Conservation (phyloP, 2,329 filamentous ascomycete genomes). For the Colletotrichum godetiae region DNA sequence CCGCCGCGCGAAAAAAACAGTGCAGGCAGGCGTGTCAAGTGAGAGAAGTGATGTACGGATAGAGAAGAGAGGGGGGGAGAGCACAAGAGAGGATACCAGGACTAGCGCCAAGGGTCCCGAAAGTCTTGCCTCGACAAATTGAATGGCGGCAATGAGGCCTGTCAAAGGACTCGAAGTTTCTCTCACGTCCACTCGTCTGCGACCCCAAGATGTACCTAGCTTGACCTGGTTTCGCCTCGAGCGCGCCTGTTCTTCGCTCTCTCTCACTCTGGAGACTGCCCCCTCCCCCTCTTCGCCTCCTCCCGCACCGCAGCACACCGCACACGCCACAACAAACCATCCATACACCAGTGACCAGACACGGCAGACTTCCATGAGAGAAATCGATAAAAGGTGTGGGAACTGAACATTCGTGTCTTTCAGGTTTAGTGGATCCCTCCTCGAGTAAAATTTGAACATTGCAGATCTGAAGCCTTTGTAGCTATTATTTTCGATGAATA, state of each 20-base stretch:
- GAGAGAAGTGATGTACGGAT: neutral
- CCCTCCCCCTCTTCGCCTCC: neutral
- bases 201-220: conserved; percentile 14
- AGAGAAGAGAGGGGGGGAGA: neutral
- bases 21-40: neutral
- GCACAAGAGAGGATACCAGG: neutral
- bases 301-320: neutral
- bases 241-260: conserved; percentile 1
- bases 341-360: neutral
- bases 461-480: conserved; percentile 8
- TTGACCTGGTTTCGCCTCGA: conserved; percentile 22
- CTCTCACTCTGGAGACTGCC: neutral
- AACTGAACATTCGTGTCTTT: neutral
- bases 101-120: conserved; percentile 25
- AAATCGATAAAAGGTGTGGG: neutral
- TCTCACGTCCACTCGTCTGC: neutral
- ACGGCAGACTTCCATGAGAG: neutral
- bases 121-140: conserved; percentile 1
- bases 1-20: neutral
- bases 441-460: conserved; percentile 27
- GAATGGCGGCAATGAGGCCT: neutral
- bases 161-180: neutral
- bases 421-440: conserved; percentile 12
- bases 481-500: too few relatives aligned
- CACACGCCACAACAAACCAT: neutral